phyloP scores from a whole-genome alignment of 2,329 filamentous ascomycete species.

The Coniochaeta sp. region DNA sequence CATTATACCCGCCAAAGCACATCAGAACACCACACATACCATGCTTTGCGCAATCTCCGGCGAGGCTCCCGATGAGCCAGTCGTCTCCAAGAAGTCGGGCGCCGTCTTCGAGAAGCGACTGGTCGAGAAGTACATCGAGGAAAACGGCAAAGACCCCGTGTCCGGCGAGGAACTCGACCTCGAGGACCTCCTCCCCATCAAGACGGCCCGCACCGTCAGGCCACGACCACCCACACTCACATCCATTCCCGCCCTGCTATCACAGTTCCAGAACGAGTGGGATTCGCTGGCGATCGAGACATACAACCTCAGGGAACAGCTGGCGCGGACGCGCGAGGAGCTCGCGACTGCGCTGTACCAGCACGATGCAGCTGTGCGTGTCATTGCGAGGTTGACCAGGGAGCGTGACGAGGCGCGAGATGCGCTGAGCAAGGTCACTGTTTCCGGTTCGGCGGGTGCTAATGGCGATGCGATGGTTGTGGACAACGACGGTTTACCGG shows the following conservation, averaged over 20 bases:
- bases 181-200: constrained; percentile 84
- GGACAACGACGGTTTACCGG: constrained; percentile 70
- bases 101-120: constrained; percentile 91
- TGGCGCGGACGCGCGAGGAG: constrained; percentile 86
- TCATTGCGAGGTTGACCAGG: constrained; percentile 83
- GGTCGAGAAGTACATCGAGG: constrained; percentile 89
- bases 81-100: constrained; percentile 90
- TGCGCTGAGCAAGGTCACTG: constrained; percentile 77
- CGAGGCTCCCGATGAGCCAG: constrained; percentile 89
- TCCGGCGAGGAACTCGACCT: constrained; percentile 76
- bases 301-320: constrained; percentile 82
- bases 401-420: constrained; percentile 91
- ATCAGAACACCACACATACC: constrained; percentile 1
- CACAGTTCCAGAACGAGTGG: constrained; percentile 98
- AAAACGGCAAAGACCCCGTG: constrained; percentile 87
- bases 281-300: constrained; percentile 87
- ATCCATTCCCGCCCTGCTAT: constrained; percentile 89
- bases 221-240: constrained; percentile 90
- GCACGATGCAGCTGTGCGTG: constrained; percentile 91
- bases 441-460: constrained; percentile 46
- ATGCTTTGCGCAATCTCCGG: constrained; percentile 56
- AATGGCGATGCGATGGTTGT: constrained; percentile 89
- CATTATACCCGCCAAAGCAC: neutral
- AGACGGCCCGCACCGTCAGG: constrained; percentile 74
- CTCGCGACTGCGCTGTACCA: constrained; percentile 91